phyloP scores from a whole-genome alignment of 306 rosid species.

The Cercis canadensis region DNA sequence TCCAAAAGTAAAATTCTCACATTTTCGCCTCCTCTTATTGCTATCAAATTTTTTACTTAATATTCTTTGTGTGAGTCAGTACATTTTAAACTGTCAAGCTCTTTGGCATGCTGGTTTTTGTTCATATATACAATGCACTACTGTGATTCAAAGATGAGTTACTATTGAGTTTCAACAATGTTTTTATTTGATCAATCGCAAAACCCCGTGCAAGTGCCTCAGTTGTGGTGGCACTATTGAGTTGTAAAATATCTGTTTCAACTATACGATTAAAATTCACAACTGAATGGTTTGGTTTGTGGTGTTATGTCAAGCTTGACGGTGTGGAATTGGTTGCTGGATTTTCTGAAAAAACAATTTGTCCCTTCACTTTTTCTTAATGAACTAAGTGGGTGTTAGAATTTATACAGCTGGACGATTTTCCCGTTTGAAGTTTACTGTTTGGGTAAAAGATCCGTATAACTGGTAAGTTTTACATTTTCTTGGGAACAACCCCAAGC shows the following conservation, averaged over 20 bases:
- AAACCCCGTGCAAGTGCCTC: constrained; percentile 33
- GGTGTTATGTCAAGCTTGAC: no score
- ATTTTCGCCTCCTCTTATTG: background rate
- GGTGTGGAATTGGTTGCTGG: background rate
- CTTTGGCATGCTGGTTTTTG: constrained; percentile 48
- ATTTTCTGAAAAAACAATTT: background rate
- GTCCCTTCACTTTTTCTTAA: background rate
- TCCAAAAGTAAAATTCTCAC: constrained; percentile 67
- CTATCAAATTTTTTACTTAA: constrained; percentile 27
- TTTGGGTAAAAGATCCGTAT: no score
- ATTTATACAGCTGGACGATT: no score
- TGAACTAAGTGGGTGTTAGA: background rate
- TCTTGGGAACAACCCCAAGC: no score
- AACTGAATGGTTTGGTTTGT: no score
- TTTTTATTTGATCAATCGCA: constrained; percentile 5
- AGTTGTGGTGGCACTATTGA: constrained; percentile 32
- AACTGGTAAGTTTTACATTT: no score
- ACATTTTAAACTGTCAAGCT: constrained; percentile 33
- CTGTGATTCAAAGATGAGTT: constrained; percentile 32
- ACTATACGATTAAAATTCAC: background rate
- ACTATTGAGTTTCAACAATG: constrained; percentile 18
- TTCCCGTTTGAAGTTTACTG: no score
- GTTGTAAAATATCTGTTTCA: constrained; percentile 33
- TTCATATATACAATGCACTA: constrained; percentile 33
- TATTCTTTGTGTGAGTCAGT: constrained; percentile 51